These are phyloP conservation scores for Adiantum capillusveneris DNA, from an alignment of 75 land plant species.

Conservation along the genomic window DNA sequence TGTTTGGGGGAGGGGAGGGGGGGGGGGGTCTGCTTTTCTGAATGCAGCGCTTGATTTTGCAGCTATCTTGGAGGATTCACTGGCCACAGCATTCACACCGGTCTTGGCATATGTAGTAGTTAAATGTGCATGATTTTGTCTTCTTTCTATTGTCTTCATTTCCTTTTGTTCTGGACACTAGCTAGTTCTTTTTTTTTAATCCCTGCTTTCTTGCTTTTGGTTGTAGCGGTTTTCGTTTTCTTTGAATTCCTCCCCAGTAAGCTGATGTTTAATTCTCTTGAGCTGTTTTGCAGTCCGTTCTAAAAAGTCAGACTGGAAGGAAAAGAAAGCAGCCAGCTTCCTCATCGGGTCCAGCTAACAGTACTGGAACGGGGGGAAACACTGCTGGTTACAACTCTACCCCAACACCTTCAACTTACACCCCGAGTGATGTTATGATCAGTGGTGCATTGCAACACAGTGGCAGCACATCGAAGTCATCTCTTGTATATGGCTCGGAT, in stretches of 20 bases:
- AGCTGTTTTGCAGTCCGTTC: background rate
- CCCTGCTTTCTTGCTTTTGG: background rate
- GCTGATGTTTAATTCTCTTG: background rate
- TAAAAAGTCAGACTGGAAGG: constrained; percentile 32
- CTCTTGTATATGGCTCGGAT: constrained; percentile 56
- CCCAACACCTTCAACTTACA: constrained; percentile 66
- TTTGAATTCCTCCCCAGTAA: background rate
- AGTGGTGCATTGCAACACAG: constrained; percentile 38
- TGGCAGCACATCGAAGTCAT: constrained; percentile 32
- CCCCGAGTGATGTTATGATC: constrained; percentile 51
- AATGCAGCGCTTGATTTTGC: too few species aligned
- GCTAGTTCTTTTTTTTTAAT: background rate
- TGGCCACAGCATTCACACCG: too few species aligned
- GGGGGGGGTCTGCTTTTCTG: too few species aligned
- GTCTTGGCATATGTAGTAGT: background rate
- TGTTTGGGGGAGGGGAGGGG: too few species aligned
- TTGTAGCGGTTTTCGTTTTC: background rate
- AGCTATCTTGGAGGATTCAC: too few species aligned
- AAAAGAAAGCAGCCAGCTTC: constrained; percentile 59
- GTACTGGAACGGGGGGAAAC: constrained; percentile 82
- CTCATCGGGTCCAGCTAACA: constrained; percentile 76
- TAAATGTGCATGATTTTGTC: background rate
- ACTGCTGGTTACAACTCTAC: constrained; percentile 59
- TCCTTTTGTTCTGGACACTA: background rate
- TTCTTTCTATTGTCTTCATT: background rate